Base-by-base conservation (phyloP, 192 early-diverging fungal species). In the Hyaloraphidium curvatum region DNA sequence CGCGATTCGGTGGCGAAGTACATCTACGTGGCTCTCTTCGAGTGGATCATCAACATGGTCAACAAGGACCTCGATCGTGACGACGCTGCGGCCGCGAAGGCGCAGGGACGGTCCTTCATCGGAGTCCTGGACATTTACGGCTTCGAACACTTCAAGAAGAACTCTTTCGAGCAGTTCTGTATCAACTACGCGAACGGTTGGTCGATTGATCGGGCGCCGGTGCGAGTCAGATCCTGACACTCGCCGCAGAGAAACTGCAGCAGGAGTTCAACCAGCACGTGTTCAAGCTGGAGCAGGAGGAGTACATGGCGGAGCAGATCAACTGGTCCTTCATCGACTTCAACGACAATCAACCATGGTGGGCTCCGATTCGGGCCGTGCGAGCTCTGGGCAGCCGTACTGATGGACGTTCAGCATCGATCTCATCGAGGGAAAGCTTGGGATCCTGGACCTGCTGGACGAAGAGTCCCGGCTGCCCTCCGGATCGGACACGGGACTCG, bases 121-220 rank as follows among this genome's bases (percentile, higher is more conserved):
- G 94, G 94, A 72, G 94, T 98, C 1, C 72, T 98, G 52, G 94
- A 98, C 78, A 98, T 98, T 59, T 98, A 96, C 61, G 94, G 76
- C 39, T 98, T 98, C 64, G 94, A 98, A 66, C 90, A 96, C 61
- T 98, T 98, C 66, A 84, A 89, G 69, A 94, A 91, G 71, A 98
- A 98, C 72, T 95, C 91, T 21, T 98, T 98, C 57, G 94, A 98
- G 71, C 94, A 98, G 74, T 96, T 96, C 67, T 98, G 94, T 75
- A 94, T 98, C 58, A 86, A 88, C 61, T 87, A 85, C 59, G 83
- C 3, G 14, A 33, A 33, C 14, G 3, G 14, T 14, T 14, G 37
- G 14, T 17, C 37, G 37, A 14, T n/a, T n/a, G n/a, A n/a, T n/a
- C n/a, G n/a, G n/a, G n/a, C n/a, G n/a, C n/a, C n/a, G n/a, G n/a